Percentiles rank a stretch among this genome's conserved stretches.
Conservation (phyloP, 768 basidiomycete genomes). For the Floccularia luteovirens region DNA sequence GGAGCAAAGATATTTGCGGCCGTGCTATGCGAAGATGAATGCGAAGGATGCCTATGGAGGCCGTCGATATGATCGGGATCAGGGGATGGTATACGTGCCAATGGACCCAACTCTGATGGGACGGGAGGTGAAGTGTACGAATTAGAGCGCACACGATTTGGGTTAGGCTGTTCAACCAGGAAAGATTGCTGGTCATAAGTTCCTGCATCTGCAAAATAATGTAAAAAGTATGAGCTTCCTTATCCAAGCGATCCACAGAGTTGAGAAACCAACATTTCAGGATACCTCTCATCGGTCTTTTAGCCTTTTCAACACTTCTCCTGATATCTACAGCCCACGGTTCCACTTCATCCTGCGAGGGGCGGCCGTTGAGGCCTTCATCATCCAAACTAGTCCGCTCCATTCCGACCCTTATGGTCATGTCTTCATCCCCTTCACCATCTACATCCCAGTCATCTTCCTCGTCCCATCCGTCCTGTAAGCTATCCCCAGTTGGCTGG, state of each 20-base stretch:
- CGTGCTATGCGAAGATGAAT: slow-evolving; percentile 36
- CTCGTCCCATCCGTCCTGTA: slow-evolving; percentile 68
- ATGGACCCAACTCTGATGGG: slow-evolving; percentile 57
- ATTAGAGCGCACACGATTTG: slow-evolving; percentile 66
- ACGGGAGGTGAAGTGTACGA: slow-evolving; percentile 63
- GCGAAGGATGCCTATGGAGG: slow-evolving; percentile 62
- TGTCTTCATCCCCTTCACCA: slow-evolving; percentile 59
- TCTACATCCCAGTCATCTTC: slow-evolving; percentile 74
- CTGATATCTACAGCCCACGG: slow-evolving; percentile 76
- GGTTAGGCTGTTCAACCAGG: slow-evolving; percentile 36
- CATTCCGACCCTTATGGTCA: slow-evolving; percentile 61
- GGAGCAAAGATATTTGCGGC: slow-evolving; percentile 34
- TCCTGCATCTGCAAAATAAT: slow-evolving; percentile 44
- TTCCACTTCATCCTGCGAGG: slow-evolving; percentile 53
- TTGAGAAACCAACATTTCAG: slow-evolving; percentile 64
- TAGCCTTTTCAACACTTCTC: slow-evolving; percentile 59
- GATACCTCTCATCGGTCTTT: slow-evolving; percentile 74
- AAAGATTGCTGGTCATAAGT: slow-evolving; percentile 60
- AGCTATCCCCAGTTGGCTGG: slow-evolving; percentile 28
- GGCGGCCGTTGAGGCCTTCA: slow-evolving; percentile 15
- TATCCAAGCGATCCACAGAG: not conserved
- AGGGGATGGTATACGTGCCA: slow-evolving; percentile 75
- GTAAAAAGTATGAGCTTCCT: slow-evolving; percentile 1
- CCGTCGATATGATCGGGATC: slow-evolving; percentile 86
- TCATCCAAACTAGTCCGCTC: slow-evolving; percentile 40